Evolutionary conservation across 768 basidiomycete genomes (phyloP).

Genomic region (Russula sp.): DNA sequence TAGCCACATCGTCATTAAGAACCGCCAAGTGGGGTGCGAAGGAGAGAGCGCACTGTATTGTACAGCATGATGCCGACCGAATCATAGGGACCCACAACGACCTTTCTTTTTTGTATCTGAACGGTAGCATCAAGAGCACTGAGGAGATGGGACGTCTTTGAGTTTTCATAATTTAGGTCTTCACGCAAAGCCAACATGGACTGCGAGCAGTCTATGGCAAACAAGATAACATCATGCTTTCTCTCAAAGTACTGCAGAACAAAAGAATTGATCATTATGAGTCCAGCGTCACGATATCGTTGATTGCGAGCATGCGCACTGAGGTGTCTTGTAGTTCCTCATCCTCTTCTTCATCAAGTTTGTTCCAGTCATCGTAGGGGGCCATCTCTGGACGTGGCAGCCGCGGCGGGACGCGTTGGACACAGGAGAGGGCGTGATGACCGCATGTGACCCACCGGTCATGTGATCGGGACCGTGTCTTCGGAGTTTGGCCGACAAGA

Average conservation of each 20-base stretch:
- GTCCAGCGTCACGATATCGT: background rate
- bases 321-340: slow-evolving; percentile 70
- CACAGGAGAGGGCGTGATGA: background rate
- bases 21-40: background rate
- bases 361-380: slow-evolving; percentile 76
- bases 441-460: background rate
- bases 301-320: slow-evolving; percentile 31
- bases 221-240: slow-evolving; percentile 83
- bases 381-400: slow-evolving; percentile 40
- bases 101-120: slow-evolving; percentile 85
- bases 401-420: background rate
- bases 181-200: slow-evolving; percentile 77
- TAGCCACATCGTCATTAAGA: background rate
- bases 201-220: slow-evolving; percentile 89
- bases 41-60: slow-evolving; percentile 67
- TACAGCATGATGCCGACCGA: slow-evolving; percentile 85
- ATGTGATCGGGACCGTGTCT: background rate
- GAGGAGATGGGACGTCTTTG: slow-evolving; percentile 68
- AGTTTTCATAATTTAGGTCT: slow-evolving; percentile 55
- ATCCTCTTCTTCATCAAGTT: slow-evolving; percentile 72
- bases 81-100: slow-evolving; percentile 82
- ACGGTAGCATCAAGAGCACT: slow-evolving; percentile 76
- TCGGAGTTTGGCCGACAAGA: background rate
- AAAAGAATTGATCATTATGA: background rate
- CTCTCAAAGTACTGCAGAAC: slow-evolving; percentile 53